phyloP scores from a whole-genome alignment of 2,329 filamentous ascomycete genomes.

The Reticulascus tulasneorum region DNA sequence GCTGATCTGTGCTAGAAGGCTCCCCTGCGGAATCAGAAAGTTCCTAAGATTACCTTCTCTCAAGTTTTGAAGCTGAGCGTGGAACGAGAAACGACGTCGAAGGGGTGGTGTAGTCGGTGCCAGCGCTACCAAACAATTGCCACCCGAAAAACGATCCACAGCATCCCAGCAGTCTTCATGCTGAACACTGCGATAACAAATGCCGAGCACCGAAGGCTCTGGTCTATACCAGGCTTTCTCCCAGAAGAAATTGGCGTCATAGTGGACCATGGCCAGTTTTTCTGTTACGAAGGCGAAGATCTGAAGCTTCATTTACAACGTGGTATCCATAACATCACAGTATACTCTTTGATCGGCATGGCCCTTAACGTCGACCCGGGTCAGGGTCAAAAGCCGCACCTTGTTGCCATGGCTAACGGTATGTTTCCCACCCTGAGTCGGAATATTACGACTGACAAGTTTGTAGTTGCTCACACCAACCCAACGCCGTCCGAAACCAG shows the following conservation, averaged over 20 bases:
- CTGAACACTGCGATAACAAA: constrained; percentile 76
- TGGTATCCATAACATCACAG: constrained; percentile 73
- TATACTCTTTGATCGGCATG: constrained; percentile 88
- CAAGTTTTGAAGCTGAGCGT: constrained; percentile 90
- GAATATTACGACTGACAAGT: not conserved
- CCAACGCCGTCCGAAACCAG: constrained; percentile 54
- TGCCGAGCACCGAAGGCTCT: constrained; percentile 72
- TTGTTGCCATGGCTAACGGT: constrained; percentile 90
- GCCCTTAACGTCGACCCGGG: constrained; percentile 86
- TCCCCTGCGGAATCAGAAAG: constrained; percentile 43
- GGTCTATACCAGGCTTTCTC: constrained; percentile 86
- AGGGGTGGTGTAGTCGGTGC: constrained; percentile 91
- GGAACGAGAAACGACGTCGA: constrained; percentile 80
- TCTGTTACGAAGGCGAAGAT: constrained; percentile 92
- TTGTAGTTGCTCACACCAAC: constrained; percentile 61
- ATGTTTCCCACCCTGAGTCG: constrained; percentile 20
- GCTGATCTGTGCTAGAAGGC: constrained; percentile 37
- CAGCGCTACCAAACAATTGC: constrained; percentile 85
- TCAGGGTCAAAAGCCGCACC: constrained; percentile 80
- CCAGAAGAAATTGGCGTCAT: constrained; percentile 93
- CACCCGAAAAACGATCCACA: constrained; percentile 79
- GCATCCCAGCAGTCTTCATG: constrained; percentile 79
- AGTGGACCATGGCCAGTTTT: constrained; percentile 85
- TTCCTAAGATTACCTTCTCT: constrained; percentile 67
- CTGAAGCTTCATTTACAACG: constrained; percentile 74